These are phyloP conservation scores for Plantago coronopus DNA, from an alignment of 305 asterid genomes.

Conservation along the genomic window DNA sequence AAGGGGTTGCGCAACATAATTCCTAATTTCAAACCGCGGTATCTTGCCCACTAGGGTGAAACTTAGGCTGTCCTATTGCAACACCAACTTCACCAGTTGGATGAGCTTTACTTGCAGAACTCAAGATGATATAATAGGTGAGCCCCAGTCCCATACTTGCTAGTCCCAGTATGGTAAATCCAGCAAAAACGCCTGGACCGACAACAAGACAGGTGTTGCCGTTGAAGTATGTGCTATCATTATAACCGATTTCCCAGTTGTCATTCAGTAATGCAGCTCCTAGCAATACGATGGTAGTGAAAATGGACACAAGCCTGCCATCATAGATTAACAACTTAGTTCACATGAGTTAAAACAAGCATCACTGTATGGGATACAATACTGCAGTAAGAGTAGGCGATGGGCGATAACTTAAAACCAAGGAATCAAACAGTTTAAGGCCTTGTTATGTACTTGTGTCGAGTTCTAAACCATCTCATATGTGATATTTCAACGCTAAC, in stretches of 20 bases:
- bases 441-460: too few species aligned
- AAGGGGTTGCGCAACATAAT: too few species aligned
- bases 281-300: background rate
- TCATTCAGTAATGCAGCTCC: background rate
- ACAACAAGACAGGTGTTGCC: background rate
- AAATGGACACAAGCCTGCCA: background rate
- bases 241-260: background rate
- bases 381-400: too few species aligned
- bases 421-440: too few species aligned
- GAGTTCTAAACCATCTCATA: too few species aligned
- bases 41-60: background rate
- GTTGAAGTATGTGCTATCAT: background rate
- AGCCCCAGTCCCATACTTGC: background rate
- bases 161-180: background rate
- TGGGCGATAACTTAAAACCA: too few species aligned
- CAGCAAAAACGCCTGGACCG: background rate
- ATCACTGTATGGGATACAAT: background rate
- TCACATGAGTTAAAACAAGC: background rate
- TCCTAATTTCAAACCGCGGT: too few species aligned
- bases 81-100: background rate
- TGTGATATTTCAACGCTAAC: too few species aligned
- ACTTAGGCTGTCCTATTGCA: conserved; percentile 9
- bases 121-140: background rate
- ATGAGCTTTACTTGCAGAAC: background rate
- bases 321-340: too few species aligned